Conservation (phyloP, 805 yeast genomes). For the Ogataea philodendri region DNA sequence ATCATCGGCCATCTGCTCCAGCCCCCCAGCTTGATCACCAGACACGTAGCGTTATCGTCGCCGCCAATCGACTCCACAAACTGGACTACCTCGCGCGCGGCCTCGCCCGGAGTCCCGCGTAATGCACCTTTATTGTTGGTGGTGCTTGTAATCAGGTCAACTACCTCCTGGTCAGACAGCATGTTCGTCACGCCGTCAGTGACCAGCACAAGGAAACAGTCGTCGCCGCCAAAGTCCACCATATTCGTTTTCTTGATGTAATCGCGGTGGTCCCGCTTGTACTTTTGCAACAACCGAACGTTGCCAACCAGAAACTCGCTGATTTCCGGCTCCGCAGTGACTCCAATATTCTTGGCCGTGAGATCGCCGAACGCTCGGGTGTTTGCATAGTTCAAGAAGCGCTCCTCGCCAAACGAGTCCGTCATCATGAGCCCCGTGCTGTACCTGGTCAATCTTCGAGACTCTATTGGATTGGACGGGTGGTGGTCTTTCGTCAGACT, state of each 20-base stretch:
- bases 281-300: constrained; percentile 37
- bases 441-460: constrained; percentile 63
- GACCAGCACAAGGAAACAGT: constrained; percentile 76
- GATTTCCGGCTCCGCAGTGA: constrained; percentile 90
- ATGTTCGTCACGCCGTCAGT: constrained; percentile 86
- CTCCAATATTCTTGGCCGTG: constrained; percentile 75
- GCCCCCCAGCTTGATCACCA: constrained; percentile 74
- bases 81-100: constrained; percentile 81
- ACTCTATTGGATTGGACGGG: constrained; percentile 79
- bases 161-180: constrained; percentile 85
- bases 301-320: constrained; percentile 68
- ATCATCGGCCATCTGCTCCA: constrained; percentile 92
- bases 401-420: constrained; percentile 90
- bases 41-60: constrained; percentile 93
- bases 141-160: constrained; percentile 77
- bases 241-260: constrained; percentile 21
- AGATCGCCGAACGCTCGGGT: constrained; percentile 93
- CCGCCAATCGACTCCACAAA: constrained; percentile 87
- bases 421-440: constrained; percentile 65
- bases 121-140: constrained; percentile 60
- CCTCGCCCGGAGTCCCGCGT: constrained; percentile 76
- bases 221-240: constrained; percentile 71
- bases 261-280: constrained; percentile 25
- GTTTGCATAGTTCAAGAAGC: constrained; percentile 79
- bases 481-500: constrained; percentile 80